Evolutionary conservation across 2,329 filamentous ascomycete genomes (phyloP).

Genomic region (Diplodia intermedia): DNA sequence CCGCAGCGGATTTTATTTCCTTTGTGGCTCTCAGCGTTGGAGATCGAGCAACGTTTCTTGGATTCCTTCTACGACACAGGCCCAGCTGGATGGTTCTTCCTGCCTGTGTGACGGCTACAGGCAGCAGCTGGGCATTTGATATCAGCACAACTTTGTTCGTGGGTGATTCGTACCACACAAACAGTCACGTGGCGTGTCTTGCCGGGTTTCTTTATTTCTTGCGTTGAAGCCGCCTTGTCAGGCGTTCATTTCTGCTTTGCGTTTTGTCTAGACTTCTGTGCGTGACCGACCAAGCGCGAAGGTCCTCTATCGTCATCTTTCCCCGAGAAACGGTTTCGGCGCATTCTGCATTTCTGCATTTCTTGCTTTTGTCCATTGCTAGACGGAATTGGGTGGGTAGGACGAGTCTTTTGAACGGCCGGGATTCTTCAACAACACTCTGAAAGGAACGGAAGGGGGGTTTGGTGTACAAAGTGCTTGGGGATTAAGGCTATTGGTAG

Average conservation of each 20-base stretch:
- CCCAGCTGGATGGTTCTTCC: constrained; percentile 1
- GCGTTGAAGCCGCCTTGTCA: background rate
- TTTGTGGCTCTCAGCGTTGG: constrained; percentile 6
- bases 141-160: constrained; percentile 1
- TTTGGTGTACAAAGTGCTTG: background rate
- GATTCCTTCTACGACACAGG: constrained; percentile 20
- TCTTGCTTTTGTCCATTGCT: constrained; percentile 4
- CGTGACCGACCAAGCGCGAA: background rate
- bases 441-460: background rate
- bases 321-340: constrained; percentile 1
- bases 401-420: background rate
- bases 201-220: constrained; percentile 3
- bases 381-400: constrained; percentile 7
- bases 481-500: background rate
- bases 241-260: background rate
- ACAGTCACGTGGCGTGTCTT: constrained; percentile 9
- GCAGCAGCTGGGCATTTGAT: constrained; percentile 19
- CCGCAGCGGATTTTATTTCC: background rate
- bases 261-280: background rate
- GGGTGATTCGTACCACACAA: constrained; percentile 16
- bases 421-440: background rate
- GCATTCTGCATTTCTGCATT: background rate
- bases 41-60: background rate
- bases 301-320: background rate
- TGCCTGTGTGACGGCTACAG: background rate